Percentiles rank a stretch among this genome's conserved stretches.
Conservation (phyloP, 352 stramenopile species). For the Pythium biforme region DNA sequence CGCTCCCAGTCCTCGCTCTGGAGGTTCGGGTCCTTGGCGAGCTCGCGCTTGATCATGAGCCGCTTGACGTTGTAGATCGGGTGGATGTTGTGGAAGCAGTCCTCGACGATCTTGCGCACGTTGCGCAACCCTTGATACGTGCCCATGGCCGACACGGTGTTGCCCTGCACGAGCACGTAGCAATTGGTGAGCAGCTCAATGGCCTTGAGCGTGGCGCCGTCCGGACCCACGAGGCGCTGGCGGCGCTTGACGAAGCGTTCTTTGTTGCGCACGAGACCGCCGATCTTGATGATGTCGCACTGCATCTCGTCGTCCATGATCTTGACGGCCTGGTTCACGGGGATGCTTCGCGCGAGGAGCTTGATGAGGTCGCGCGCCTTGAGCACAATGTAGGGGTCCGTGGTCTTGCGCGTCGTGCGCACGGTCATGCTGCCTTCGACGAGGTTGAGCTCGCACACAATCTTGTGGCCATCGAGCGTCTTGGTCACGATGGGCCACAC, state of each 20-base stretch:
- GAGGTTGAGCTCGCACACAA: conserved; percentile 98
- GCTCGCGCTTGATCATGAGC: conserved; percentile 99
- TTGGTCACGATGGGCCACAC: conserved; percentile 98
- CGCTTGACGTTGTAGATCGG: conserved; percentile 99
- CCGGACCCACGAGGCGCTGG: conserved; percentile 96
- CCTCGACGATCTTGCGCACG: conserved; percentile 96
- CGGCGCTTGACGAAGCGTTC: conserved; percentile 99
- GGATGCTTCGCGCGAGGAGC: conserved; percentile 96
- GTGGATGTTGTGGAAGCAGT: conserved; percentile 99
- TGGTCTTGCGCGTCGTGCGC: conserved; percentile 95
- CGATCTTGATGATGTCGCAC: conserved; percentile 99
- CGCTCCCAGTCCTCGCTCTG: conserved; percentile 97
- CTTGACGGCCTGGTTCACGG: conserved; percentile 95
- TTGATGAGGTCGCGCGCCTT: conserved; percentile 99
- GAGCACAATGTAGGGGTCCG: conserved; percentile 97
- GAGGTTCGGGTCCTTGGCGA: conserved; percentile 98
- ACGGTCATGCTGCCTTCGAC: conserved; percentile 94
- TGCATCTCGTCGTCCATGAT: conserved; percentile 98
- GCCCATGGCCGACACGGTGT: conserved; percentile 94
- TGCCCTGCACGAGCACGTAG: conserved; percentile 99
- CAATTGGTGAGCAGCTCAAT: conserved; percentile 99
- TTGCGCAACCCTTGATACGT: conserved; percentile 91
- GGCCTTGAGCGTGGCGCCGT: conserved; percentile 96
- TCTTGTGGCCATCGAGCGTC: conserved; percentile 93
- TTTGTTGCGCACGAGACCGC: conserved; percentile 98